Base-by-base conservation (phyloP, 202 grass and related monocot species). In the Bolboschoenoplectus hybrid region DNA sequence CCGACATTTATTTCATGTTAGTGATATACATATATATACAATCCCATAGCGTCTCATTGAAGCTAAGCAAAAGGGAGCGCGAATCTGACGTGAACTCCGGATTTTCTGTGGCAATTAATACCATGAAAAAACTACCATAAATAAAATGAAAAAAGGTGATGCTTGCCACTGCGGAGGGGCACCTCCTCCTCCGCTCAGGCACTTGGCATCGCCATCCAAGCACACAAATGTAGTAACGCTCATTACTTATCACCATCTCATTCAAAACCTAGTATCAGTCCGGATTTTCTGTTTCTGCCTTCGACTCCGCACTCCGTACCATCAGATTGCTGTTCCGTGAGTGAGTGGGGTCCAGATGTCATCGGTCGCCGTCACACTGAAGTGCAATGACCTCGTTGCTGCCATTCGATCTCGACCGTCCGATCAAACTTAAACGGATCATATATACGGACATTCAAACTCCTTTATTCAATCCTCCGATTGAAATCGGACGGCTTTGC, bases 141-240 rank as follows among this genome's bases (percentile, higher is more conserved):
- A 26, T 26, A 26, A 26, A 26, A 26, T 26, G 26, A 26, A 26
- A 26, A 26, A 1, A 44, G 43, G 5, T 1, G 43, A 60, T 51
- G 11, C 47, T 50, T 76, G 53, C 46, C 36, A 52, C 17, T 74
- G 2, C 9, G 40, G 14, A 51, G 71, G n/a, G n/a, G 7, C 6
- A 70, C 12, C 5, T 8, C 20, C 4, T 1, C 3, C 6, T 44
- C 16, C 2, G 0, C 32, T 53, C 26, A 9, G 74, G 32, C 5
- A 17, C 26, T n/a, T 58, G 52, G 52, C 74, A 79, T 79, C 52
- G 35, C 75, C 75, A 60, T 79, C 75, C 0, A 58, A 58, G 35
- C 2, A 17, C n/a, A 51, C 34, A 79, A 79, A 79, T 40, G 35
- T n/a, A 79, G 50, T n/a, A 79, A 58, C 26, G 26, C 26, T 26